These are phyloP conservation scores for Tetracladium setigerum DNA, from an alignment of 495 filamentous ascomycete genomes.

Conservation along the genomic window DNA sequence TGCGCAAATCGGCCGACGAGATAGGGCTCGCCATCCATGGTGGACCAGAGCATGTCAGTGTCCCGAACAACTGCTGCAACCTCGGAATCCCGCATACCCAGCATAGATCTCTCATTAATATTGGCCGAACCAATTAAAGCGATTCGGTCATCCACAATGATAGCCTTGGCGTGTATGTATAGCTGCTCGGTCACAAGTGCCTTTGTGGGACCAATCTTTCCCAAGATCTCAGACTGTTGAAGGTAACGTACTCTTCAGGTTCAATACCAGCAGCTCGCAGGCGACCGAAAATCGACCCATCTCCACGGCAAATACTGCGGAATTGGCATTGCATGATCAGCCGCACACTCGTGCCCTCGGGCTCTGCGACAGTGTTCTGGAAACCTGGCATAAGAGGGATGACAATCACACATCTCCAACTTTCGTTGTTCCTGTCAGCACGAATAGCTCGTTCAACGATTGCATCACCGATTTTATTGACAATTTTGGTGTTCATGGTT, in stretches of 20 bases:
- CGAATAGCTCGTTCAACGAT: slow-evolving; percentile 85
- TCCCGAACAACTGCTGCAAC: slow-evolving; percentile 87
- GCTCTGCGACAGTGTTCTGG: slow-evolving; percentile 90
- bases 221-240: slow-evolving; percentile 90
- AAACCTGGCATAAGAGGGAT: slow-evolving; percentile 98
- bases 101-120: slow-evolving; percentile 97
- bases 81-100: slow-evolving; percentile 86
- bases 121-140: slow-evolving; percentile 97
- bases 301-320: slow-evolving; percentile 91
- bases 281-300: slow-evolving; percentile 86
- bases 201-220: slow-evolving; percentile 76
- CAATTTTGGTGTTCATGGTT: slow-evolving; percentile 76
- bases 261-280: slow-evolving; percentile 78
- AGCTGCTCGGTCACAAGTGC: slow-evolving; percentile 89
- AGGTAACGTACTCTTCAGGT: slow-evolving; percentile 93
- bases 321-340: slow-evolving; percentile 98
- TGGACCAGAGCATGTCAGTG: slow-evolving; percentile 87
- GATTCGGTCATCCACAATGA: slow-evolving; percentile 91
- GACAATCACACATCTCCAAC: slow-evolving; percentile 89
- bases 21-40: slow-evolving; percentile 83
- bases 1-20: slow-evolving; percentile 89
- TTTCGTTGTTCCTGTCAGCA: slow-evolving; percentile 75
- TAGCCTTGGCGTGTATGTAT: slow-evolving; percentile 97
- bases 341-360: slow-evolving; percentile 88
- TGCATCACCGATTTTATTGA: slow-evolving; percentile 92